A percentile compares a stretch with the other conserved stretches of the same genome.
phyloP scores from a whole-genome alignment of 352 stramenopile species.

The Pythium guiyangense region DNA sequence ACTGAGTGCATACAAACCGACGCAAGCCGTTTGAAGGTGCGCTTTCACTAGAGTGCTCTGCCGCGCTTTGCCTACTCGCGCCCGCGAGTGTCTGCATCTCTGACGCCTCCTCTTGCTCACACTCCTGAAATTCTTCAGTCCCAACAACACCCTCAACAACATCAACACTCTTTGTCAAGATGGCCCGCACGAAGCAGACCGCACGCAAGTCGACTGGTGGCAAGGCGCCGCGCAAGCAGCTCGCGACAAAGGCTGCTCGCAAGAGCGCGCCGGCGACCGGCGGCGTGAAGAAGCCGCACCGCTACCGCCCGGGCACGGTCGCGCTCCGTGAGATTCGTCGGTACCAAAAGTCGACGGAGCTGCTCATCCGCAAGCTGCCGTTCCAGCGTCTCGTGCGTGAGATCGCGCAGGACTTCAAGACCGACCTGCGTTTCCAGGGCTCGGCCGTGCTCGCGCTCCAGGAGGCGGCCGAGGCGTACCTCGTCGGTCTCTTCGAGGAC shows the following conservation, averaged over 20 bases:
- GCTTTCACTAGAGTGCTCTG: too few species aligned
- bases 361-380: slow-evolving; percentile 95
- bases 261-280: too few species aligned
- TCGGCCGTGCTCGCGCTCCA: slow-evolving; percentile 79
- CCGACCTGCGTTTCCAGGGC: slow-evolving; percentile 86
- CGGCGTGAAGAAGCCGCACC: too few species aligned
- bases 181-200: slow-evolving; percentile 96
- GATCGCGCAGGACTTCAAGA: slow-evolving; percentile 85
- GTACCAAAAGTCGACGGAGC: slow-evolving; percentile 96
- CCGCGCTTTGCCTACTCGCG: too few species aligned
- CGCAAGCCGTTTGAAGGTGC: neutral
- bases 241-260: slow-evolving; percentile 89
- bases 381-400: slow-evolving; percentile 96
- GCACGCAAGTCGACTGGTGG: slow-evolving; percentile 92
- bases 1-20: too few species aligned
- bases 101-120: too few species aligned
- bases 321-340: slow-evolving; percentile 97
- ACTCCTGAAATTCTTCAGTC: too few species aligned
- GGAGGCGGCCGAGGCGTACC: slow-evolving; percentile 93
- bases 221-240: slow-evolving; percentile 92
- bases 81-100: too few species aligned
- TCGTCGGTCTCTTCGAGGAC: slow-evolving; percentile 94
- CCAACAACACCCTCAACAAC: slow-evolving; percentile 5
- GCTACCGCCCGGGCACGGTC: too few species aligned
- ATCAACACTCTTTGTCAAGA: slow-evolving; percentile 10